phyloP scores from a whole-genome alignment of 2,329 filamentous ascomycete species.

The Aureobasidium pullulans region DNA sequence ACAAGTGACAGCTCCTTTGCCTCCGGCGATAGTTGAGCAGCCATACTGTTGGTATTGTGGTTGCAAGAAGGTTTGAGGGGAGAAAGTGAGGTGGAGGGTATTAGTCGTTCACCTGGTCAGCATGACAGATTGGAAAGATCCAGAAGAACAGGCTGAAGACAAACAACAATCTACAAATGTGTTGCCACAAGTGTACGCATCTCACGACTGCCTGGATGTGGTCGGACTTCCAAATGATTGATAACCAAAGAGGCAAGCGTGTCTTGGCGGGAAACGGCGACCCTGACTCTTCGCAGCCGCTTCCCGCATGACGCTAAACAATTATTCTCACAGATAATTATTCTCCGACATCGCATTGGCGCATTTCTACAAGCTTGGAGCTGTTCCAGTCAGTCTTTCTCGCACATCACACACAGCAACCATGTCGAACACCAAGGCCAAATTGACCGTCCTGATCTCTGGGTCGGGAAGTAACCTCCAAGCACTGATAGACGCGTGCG shows the following conservation, averaged over 20 bases:
- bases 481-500: constrained; percentile 60
- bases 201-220: constrained; percentile 7
- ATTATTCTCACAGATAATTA: not conserved
- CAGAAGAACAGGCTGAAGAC: not conserved
- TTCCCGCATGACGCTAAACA: too few species aligned
- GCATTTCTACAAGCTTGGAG: not conserved
- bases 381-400: not conserved
- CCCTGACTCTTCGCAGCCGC: not conserved
- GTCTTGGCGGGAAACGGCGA: constrained; percentile 6
- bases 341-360: constrained; percentile 1
- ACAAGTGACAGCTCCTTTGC: constrained; percentile 74
- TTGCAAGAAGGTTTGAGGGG: not conserved
- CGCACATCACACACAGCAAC: not conserved
- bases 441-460: constrained; percentile 46
- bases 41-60: constrained; percentile 26
- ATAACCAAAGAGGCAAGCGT: constrained; percentile 8
- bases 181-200: constrained; percentile 12
- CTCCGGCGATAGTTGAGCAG: constrained; percentile 34
- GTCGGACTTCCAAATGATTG: constrained; percentile 8
- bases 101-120: not conserved
- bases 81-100: not conserved
- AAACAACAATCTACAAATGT: constrained; percentile 1
- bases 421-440: constrained; percentile 7
- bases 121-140: not conserved
- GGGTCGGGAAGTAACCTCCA: constrained; percentile 74